Percentiles rank a stretch among this genome's conserved stretches.
Evolutionary conservation across 2,329 filamentous ascomycete genomes (phyloP).

Genomic region (Sporothrix protearum): DNA sequence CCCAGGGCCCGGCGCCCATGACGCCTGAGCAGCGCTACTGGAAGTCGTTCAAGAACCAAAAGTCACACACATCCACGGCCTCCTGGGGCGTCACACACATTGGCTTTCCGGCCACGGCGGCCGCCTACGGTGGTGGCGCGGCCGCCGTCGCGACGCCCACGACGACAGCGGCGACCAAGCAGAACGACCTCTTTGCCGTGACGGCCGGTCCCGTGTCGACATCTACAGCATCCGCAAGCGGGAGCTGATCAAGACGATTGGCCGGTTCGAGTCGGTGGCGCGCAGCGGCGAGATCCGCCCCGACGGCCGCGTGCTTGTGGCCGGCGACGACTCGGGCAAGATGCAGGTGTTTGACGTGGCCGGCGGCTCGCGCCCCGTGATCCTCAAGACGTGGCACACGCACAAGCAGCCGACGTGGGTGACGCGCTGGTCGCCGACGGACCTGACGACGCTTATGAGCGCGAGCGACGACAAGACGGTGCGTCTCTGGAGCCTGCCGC

Average conservation of each 20-base stretch:
- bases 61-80: slow-evolving; percentile 85
- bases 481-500: slow-evolving; percentile 87
- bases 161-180: slow-evolving; percentile 44
- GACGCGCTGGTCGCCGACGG: slow-evolving; percentile 85
- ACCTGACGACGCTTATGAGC: slow-evolving; percentile 81
- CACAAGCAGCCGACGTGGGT: slow-evolving; percentile 94
- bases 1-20: slow-evolving; percentile 74
- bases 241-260: slow-evolving; percentile 90
- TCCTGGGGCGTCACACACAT: slow-evolving; percentile 89
- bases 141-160: slow-evolving; percentile 43
- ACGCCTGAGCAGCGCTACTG: slow-evolving; percentile 96
- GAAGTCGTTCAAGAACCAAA: slow-evolving; percentile 88
- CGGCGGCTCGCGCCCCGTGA: slow-evolving; percentile 65
- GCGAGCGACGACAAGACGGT: slow-evolving; percentile 91
- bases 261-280: slow-evolving; percentile 86
- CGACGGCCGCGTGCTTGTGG: slow-evolving; percentile 84
- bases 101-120: slow-evolving; percentile 59
- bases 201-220: slow-evolving; percentile 90
- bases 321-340: slow-evolving; percentile 84
- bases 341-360: slow-evolving; percentile 93
- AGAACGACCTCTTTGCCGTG: slow-evolving; percentile 76
- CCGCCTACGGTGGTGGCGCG: slow-evolving; percentile 30
- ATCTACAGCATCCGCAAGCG: slow-evolving; percentile 89
- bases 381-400: slow-evolving; percentile 90
- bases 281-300: slow-evolving; percentile 83